phyloP scores from a whole-genome alignment of 306 rosid species.

The Acacia confusa region DNA sequence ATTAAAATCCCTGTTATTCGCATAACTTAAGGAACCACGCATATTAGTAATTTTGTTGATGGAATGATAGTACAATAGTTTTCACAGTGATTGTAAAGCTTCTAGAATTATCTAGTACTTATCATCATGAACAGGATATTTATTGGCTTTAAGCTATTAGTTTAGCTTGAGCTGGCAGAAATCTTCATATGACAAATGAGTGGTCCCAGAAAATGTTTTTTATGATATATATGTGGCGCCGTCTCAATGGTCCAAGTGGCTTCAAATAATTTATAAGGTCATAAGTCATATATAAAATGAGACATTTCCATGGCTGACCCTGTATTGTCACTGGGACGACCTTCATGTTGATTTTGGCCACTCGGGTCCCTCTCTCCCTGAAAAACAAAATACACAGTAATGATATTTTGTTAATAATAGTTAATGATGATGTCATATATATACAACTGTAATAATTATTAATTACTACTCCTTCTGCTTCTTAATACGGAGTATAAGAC shows the following conservation, averaged over 20 bases:
- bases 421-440: background rate
- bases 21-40: background rate
- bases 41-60: no score
- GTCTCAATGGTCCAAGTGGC: constrained; percentile 31
- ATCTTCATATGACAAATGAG: background rate
- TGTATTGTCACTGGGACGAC: constrained; percentile 14
- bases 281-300: background rate
- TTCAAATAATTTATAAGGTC: constrained; percentile 1
- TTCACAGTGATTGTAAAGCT: background rate
- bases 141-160: background rate
- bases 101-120: background rate
- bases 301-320: constrained; percentile 18
- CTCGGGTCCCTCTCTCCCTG: constrained; percentile 15
- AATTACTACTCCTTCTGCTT: no score
- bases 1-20: background rate
- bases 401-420: background rate
- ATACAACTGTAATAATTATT: background rate
- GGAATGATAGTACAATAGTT: no score
- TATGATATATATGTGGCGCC: constrained; percentile 22
- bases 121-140: background rate
- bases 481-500: no score
- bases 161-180: background rate
- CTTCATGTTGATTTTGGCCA: constrained; percentile 9
- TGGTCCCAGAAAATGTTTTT: background rate
- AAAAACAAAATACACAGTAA: background rate